These are phyloP conservation scores for Claviceps lovelessii DNA, from an alignment of 2,329 filamentous ascomycete species.

Conservation along the genomic window DNA sequence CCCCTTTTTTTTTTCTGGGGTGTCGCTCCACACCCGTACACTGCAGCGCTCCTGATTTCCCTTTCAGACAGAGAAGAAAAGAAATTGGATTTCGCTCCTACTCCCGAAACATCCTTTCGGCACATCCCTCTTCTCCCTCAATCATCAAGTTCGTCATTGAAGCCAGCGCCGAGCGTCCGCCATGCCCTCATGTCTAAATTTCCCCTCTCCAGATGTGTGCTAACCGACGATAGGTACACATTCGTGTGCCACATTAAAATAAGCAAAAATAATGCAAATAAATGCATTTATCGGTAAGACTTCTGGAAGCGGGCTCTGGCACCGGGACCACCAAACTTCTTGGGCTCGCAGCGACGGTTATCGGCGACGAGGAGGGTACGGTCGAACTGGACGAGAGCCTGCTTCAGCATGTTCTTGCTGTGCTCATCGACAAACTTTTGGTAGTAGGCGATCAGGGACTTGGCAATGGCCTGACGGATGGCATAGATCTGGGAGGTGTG, in stretches of 20 bases:
- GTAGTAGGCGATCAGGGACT: constrained; percentile 70
- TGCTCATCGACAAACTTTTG: constrained; percentile 99
- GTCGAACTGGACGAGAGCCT: constrained; percentile 90
- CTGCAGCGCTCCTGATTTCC: constrained; percentile 7
- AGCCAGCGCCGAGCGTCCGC: neutral
- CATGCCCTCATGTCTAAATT: neutral
- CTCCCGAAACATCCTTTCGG: neutral
- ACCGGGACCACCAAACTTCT: constrained; percentile 93
- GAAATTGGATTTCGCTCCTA: neutral
- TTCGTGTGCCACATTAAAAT: neutral
- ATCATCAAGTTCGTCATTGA: neutral
- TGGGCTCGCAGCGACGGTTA: constrained; percentile 97
- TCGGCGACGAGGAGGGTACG: constrained; percentile 95
- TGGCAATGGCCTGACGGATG: constrained; percentile 97
- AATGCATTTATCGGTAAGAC: constrained; percentile 76
- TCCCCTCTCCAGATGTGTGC: neutral
- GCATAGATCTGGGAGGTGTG: constrained; percentile 97
- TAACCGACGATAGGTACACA: constrained; percentile 1
- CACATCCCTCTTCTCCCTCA: neutral
- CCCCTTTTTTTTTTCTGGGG: neutral
- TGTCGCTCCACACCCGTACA: constrained; percentile 14
- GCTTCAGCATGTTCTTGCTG: constrained; percentile 99
- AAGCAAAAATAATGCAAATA: neutral
- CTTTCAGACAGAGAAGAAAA: neutral
- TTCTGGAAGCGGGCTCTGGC: constrained; percentile 96